A percentile compares a stretch with the other conserved stretches of the same genome.
Evolutionary conservation across 1,139 yeast species (phyloP).

Genomic region (Nakaseomyces kungkrabaensis): DNA sequence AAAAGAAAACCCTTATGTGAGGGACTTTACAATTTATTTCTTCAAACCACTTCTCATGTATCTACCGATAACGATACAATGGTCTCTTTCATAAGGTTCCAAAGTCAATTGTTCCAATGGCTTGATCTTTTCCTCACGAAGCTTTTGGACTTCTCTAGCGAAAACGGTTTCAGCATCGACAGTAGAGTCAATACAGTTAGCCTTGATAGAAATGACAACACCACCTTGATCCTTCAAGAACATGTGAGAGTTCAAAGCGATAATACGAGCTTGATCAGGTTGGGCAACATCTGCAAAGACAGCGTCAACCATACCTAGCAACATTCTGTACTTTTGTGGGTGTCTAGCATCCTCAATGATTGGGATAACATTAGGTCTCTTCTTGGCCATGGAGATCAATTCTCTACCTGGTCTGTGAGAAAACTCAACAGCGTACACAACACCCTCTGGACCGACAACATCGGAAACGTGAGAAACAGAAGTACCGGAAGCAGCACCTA

Average conservation of each 20-base stretch:
- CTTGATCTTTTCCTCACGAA: constrained; percentile 97
- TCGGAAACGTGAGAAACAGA: constrained; percentile 98
- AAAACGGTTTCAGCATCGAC: constrained; percentile 98
- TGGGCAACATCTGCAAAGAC: constrained; percentile 99
- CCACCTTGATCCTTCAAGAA: constrained; percentile 98
- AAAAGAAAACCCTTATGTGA: background rate
- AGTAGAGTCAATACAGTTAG: constrained; percentile 99
- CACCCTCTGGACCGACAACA: constrained; percentile 97
- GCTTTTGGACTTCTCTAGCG: constrained; percentile 97
- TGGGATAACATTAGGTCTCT: constrained; percentile 98
- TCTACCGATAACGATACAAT: constrained; percentile 95
- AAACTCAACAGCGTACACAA: constrained; percentile 97
- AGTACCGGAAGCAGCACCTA: constrained; percentile 99
- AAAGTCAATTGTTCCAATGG: constrained; percentile 96
- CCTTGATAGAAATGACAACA: constrained; percentile 95
- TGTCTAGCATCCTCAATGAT: constrained; percentile 99
- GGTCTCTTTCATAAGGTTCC: constrained; percentile 99
- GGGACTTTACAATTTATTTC: constrained; percentile 13
- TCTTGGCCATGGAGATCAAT: constrained; percentile 98
- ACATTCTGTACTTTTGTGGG: constrained; percentile 99
- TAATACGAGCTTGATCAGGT: constrained; percentile 99
- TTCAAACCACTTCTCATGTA: constrained; percentile 78
- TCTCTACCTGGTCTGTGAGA: constrained; percentile 99
- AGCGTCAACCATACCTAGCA: constrained; percentile 95
- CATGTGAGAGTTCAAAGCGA: constrained; percentile 95